A percentile compares a stretch with the other conserved stretches of the same genome.
Conservation (phyloP, 2,329 filamentous ascomycete genomes). For the Colletotrichum neosansevieriae region DNA sequence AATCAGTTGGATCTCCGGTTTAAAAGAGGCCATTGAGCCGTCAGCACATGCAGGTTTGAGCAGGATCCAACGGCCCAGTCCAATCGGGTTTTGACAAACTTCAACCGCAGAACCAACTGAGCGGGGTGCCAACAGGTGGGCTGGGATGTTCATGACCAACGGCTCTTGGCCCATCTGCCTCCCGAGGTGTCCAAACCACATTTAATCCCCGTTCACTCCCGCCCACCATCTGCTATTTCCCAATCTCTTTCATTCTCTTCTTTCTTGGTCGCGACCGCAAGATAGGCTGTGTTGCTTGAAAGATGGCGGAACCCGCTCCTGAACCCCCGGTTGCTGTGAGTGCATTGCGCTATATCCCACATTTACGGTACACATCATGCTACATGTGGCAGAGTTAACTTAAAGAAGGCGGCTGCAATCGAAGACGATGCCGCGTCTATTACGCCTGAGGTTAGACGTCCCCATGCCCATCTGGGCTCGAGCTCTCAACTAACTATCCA, state of each 20-base stretch:
- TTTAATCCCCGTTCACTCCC: conserved; percentile 4
- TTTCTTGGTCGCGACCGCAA: neutral
- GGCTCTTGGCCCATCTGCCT: neutral
- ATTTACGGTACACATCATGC: conserved; percentile 1
- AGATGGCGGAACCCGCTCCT: conserved; percentile 9
- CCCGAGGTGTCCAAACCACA: neutral
- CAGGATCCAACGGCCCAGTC: neutral
- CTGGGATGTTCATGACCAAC: neutral
- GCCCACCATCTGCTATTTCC: neutral
- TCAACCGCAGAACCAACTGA: conserved; percentile 7
- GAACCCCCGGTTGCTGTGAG: neutral
- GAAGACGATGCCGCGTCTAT: conserved; percentile 2
- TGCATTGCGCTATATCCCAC: neutral
- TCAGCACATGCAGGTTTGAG: conserved; percentile 2
- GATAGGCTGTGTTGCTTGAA: neutral
- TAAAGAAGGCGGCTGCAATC: neutral
- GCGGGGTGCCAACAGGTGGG: conserved; percentile 10
- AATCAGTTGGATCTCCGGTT: conserved; percentile 6
- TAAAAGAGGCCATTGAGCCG: conserved; percentile 20
- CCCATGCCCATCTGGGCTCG: neutral
- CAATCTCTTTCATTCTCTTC: neutral
- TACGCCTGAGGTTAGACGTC: neutral
- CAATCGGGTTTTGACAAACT: conserved; percentile 9
- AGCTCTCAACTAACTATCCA: neutral
- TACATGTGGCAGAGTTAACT: neutral